phyloP scores from a whole-genome alignment of 805 yeast genomes.

The Wickerhamomyces xylosicus region DNA sequence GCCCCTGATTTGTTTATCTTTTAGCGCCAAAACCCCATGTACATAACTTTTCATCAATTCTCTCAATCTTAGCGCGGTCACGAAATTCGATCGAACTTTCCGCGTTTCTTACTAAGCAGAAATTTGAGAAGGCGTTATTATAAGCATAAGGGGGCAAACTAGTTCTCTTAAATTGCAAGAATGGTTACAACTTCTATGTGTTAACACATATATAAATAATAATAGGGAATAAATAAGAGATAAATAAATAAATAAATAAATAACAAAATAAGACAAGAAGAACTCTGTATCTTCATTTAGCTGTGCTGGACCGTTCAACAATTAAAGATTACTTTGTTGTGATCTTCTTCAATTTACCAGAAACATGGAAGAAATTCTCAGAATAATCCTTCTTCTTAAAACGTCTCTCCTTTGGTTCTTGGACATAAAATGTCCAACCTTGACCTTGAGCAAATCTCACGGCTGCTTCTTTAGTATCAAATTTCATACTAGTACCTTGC shows the following conservation, averaged over 20 bases:
- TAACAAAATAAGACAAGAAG: too few species aligned
- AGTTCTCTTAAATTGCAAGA: too few species aligned
- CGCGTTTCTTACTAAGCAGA: too few species aligned
- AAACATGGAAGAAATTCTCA: conserved; percentile 55
- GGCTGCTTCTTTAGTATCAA: conserved; percentile 69
- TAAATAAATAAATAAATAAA: conserved; percentile 8
- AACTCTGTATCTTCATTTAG: too few species aligned
- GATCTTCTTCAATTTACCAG: conserved; percentile 68
- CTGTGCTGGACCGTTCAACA: too few species aligned
- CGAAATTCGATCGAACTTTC: too few species aligned
- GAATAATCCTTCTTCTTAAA: conserved; percentile 71
- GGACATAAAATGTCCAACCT: conserved; percentile 78
- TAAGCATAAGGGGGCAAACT: too few species aligned
- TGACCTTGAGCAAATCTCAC: conserved; percentile 70
- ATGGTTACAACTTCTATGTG: neutral
- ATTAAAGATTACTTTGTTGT: conserved; percentile 63
- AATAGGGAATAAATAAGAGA: neutral
- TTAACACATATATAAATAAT: neutral
- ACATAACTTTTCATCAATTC: too few species aligned
- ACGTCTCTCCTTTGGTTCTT: conserved; percentile 68
- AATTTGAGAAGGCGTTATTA: too few species aligned
- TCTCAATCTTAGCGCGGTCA: too few species aligned
- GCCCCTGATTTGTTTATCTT: too few species aligned
- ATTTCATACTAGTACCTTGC: conserved; percentile 67
- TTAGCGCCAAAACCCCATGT: too few species aligned